Evolutionary conservation across 805 yeast genomes (phyloP).

Genomic region (Candida tammaniensis): DNA sequence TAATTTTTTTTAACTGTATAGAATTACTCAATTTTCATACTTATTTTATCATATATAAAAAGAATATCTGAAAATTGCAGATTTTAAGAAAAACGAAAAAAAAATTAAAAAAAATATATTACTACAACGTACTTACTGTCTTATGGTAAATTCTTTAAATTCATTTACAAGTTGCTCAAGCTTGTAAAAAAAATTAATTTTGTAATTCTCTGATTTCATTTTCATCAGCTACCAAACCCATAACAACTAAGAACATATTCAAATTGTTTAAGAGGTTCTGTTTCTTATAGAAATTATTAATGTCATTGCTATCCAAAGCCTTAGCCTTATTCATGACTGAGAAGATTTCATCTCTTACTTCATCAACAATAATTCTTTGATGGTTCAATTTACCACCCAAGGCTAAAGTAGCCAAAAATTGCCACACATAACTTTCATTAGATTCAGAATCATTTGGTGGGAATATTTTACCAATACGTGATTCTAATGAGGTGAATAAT

Average conservation of each 20-base stretch:
- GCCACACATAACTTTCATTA: constrained; percentile 77
- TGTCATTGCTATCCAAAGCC: constrained; percentile 49
- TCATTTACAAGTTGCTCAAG: constrained; percentile 5
- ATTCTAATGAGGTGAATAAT: constrained; percentile 75
- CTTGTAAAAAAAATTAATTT: constrained; percentile 2
- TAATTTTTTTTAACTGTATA: neutral
- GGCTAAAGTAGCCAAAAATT: constrained; percentile 90
- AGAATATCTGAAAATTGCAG: neutral
- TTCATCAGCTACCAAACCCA: constrained; percentile 93
- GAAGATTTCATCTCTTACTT: constrained; percentile 88
- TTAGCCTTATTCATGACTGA: constrained; percentile 81
- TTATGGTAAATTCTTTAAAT: neutral
- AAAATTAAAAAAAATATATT: constrained; percentile 1
- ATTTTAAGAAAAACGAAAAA: neutral
- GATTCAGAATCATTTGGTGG: constrained; percentile 59
- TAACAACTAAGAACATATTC: constrained; percentile 89
- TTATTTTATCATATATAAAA: neutral
- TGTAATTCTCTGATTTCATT: constrained; percentile 78
- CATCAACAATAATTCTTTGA: constrained; percentile 92
- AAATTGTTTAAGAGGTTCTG: constrained; percentile 70
- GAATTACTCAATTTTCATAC: neutral
- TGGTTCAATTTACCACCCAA: constrained; percentile 87
- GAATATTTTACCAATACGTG: constrained; percentile 73
- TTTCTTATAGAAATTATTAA: constrained; percentile 43
- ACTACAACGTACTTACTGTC: neutral